phyloP scores from a whole-genome alignment of 768 basidiomycete genomes.

The Paxillus rubicundulus region DNA sequence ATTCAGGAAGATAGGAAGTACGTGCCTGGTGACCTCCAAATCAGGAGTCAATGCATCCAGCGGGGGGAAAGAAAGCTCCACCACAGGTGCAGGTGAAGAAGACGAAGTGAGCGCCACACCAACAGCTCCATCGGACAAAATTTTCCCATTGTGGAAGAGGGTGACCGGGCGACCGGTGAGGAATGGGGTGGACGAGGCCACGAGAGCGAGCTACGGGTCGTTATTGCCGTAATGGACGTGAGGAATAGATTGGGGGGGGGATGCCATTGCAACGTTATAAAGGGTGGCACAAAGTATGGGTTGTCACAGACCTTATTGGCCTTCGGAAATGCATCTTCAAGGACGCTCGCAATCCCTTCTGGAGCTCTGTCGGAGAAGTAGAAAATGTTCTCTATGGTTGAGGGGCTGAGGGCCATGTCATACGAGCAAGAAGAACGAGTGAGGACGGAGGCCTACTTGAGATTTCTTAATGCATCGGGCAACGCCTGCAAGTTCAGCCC shows the following conservation, averaged over 20 bases:
- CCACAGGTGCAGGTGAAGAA: constrained; percentile 6
- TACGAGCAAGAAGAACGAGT: not conserved
- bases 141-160: constrained; percentile 53
- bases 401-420: constrained; percentile 13
- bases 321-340: constrained; percentile 39
- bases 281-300: not conserved
- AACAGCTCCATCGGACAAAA: constrained; percentile 65
- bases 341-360: constrained; percentile 50
- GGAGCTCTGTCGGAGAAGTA: constrained; percentile 59
- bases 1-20: not conserved
- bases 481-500: constrained; percentile 17
- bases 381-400: constrained; percentile 33
- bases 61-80: constrained; percentile 36
- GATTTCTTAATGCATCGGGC: constrained; percentile 37
- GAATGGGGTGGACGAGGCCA: constrained; percentile 76
- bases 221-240: not conserved
- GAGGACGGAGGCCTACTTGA: constrained; percentile 24
- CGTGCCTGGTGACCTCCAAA: constrained; percentile 56
- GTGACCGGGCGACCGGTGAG: constrained; percentile 74
- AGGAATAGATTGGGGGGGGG: not conserved
- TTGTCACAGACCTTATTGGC: constrained; percentile 47
- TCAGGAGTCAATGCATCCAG: constrained; percentile 41
- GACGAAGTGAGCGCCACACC: constrained; percentile 51
- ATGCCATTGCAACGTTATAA: not conserved
- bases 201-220: constrained; percentile 54